Conservation (phyloP, 2,329 filamentous ascomycete species). For the Colletotrichum agaves region DNA sequence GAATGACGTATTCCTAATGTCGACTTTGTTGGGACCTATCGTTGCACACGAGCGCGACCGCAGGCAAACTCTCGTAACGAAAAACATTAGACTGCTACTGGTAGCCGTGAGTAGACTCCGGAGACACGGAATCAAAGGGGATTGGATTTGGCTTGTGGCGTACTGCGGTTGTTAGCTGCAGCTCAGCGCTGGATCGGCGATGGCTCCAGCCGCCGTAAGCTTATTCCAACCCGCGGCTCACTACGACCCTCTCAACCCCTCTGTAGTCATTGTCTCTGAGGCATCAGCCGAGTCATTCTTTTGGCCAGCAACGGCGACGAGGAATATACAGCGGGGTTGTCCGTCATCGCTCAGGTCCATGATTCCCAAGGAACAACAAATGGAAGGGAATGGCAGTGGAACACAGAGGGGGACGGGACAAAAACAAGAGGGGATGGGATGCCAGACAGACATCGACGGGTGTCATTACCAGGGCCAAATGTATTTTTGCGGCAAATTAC, state of each 20-base stretch:
- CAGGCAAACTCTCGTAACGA: background rate
- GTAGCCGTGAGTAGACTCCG: background rate
- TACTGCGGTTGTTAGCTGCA: constrained; percentile 5
- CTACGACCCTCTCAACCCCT: background rate
- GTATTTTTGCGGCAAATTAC: constrained; percentile 3
- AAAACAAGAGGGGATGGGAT: constrained; percentile 1
- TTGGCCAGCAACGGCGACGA: background rate
- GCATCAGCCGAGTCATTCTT: constrained; percentile 14
- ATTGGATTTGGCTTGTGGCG: background rate
- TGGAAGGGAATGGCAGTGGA: constrained; percentile 5
- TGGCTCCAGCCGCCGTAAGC: constrained; percentile 12
- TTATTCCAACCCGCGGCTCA: background rate
- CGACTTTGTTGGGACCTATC: constrained; percentile 4
- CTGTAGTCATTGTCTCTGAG: background rate
- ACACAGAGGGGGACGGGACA: constrained; percentile 9
- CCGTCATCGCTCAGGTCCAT: background rate
- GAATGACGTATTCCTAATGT: constrained; percentile 15
- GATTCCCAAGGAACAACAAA: background rate
- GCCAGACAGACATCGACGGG: background rate
- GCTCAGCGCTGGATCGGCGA: constrained; percentile 25
- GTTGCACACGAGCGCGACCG: background rate
- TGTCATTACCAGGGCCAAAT: background rate
- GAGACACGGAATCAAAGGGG: background rate
- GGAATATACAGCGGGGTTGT: constrained; percentile 17
- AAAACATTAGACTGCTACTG: background rate